Percentiles rank a stretch among this genome's conserved stretches.
Conservation (phyloP, 2,329 filamentous ascomycete species). For the Pyrenochaeta sp. region DNA sequence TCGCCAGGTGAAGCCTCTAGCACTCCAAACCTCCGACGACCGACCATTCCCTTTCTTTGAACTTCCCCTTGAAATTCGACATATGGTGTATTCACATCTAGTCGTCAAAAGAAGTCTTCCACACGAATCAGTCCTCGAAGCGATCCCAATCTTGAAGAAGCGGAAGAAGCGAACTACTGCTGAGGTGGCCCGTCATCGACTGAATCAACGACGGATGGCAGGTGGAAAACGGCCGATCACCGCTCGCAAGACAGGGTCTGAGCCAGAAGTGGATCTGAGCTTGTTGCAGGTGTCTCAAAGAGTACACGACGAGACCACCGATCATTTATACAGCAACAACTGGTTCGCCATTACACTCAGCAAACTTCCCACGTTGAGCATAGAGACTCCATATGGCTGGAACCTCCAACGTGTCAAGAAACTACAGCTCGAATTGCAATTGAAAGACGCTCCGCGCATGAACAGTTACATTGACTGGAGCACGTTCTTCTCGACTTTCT, state of each 20-base stretch:
- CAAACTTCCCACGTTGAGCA: constrained; percentile 25
- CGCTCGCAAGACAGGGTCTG: constrained; percentile 14
- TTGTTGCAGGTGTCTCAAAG: constrained; percentile 29
- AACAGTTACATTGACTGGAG: constrained; percentile 42
- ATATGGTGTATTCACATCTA: constrained; percentile 38
- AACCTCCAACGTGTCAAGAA: constrained; percentile 28
- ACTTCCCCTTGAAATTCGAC: constrained; percentile 36
- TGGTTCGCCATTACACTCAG: constrained; percentile 38
- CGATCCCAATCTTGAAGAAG: constrained; percentile 28
- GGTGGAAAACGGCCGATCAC: constrained; percentile 27
- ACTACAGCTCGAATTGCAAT: constrained; percentile 35
- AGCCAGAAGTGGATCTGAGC: constrained; percentile 30
- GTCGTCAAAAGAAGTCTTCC: constrained; percentile 24
- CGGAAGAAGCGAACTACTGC: constrained; percentile 34
- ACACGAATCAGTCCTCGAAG: constrained; percentile 27
- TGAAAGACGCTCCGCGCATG: constrained; percentile 42
- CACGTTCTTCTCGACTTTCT: constrained; percentile 31
- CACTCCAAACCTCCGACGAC: constrained; percentile 2
- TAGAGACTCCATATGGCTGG: constrained; percentile 37
- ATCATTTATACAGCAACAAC: constrained; percentile 36
- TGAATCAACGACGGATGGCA: constrained; percentile 32
- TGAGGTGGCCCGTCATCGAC: constrained; percentile 27
- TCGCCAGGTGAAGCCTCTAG: constrained; percentile 1
- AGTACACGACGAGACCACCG: constrained; percentile 33
- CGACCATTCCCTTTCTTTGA: constrained; percentile 36